Conservation (phyloP, 805 yeast species). For the Kodamaea fukazawae region DNA sequence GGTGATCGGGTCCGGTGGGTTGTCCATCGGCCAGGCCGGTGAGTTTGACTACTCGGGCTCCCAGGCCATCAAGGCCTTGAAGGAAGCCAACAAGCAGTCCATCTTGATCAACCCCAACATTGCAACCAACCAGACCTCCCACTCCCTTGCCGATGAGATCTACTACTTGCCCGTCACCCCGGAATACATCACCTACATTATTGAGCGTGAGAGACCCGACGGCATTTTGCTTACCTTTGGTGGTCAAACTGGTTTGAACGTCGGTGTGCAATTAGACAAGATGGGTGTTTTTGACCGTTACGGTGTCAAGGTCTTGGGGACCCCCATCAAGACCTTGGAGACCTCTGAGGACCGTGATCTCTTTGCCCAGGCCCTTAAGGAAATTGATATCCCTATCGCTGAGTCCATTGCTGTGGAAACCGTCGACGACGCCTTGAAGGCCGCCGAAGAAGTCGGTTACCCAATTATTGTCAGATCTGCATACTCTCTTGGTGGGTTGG, state of each 20-base stretch:
- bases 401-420: constrained; percentile 94
- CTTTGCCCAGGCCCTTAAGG: constrained; percentile 91
- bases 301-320: constrained; percentile 92
- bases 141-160: constrained; percentile 90
- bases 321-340: constrained; percentile 93
- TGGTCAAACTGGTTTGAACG: constrained; percentile 96
- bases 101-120: constrained; percentile 92
- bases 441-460: constrained; percentile 85
- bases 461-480: constrained; percentile 98
- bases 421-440: constrained; percentile 88
- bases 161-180: constrained; percentile 96
- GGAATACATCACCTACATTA: constrained; percentile 91
- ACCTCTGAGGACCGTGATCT: constrained; percentile 97
- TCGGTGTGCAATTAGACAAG: constrained; percentile 91
- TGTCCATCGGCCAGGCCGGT: constrained; percentile 97
- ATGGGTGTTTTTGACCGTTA: constrained; percentile 91
- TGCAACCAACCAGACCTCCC: constrained; percentile 96
- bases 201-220: constrained; percentile 94
- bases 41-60: constrained; percentile 97
- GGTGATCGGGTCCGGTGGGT: constrained; percentile 95
- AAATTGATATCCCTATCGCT: constrained; percentile 94
- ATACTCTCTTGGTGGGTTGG: constrained; percentile 94
- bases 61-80: constrained; percentile 93
- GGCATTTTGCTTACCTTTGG: constrained; percentile 96
- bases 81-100: constrained; percentile 82